Percentiles rank a stretch among this genome's conserved stretches.
Evolutionary conservation across 495 filamentous ascomycete genomes (phyloP).

Genomic region (Penicillium herquei): DNA sequence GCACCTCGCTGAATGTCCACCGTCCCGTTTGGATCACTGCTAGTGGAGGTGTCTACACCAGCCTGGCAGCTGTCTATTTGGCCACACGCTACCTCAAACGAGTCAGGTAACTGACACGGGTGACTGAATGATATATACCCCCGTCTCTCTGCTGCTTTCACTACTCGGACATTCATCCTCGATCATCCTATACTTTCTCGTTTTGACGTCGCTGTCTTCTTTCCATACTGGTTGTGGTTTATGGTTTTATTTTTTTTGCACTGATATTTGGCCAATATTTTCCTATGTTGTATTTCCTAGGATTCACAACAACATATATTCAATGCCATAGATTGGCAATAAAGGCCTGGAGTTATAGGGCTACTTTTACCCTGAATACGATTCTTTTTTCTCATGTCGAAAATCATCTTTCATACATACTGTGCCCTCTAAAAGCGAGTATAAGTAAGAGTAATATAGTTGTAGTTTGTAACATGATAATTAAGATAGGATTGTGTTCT

Average conservation of each 20-base stretch:
- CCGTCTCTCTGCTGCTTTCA: background rate
- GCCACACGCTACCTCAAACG: conserved; percentile 39
- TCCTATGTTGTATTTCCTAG: no score
- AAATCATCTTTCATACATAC: background rate
- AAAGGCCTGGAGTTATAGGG: conserved; percentile 20
- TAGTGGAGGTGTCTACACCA: conserved; percentile 40
- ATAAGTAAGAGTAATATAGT: no score
- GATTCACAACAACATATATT: conserved; percentile 3
- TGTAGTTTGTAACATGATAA: no score
- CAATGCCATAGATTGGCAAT: conserved; percentile 20
- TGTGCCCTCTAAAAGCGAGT: background rate
- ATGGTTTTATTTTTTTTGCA: background rate
- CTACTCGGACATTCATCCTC: background rate
- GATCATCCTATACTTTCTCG: background rate
- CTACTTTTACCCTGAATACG: conserved; percentile 26
- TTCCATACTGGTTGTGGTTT: background rate
- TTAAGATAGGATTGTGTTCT: no score
- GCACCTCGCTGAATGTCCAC: conserved; percentile 39
- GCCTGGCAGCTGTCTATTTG: conserved; percentile 36
- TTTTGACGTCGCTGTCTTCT: background rate
- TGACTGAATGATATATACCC: background rate
- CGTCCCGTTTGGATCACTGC: conserved; percentile 45
- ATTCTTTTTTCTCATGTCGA: background rate
- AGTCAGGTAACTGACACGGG: conserved; percentile 9
- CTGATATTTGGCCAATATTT: background rate